Percentiles rank a stretch among this genome's conserved stretches.
Conservation (phyloP, 768 basidiomycete species). For the Podaxis carcinomalis region DNA sequence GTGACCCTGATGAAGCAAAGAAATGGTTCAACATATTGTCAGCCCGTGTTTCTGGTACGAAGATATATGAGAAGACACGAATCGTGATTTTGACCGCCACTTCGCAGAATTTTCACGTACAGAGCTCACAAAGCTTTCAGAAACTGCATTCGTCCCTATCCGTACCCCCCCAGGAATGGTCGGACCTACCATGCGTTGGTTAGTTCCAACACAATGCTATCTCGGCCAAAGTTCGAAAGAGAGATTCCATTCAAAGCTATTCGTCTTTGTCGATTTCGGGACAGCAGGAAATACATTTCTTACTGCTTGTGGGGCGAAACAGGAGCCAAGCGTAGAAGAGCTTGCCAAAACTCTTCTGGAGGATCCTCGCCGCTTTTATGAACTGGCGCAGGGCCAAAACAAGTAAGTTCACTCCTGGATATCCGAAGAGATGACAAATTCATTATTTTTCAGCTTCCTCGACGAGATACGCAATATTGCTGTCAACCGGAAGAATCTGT, state of each 20-base stretch:
- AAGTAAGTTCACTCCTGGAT: slow-evolving; percentile 40
- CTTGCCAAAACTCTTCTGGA: slow-evolving; percentile 65
- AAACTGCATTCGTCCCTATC: slow-evolving; percentile 64
- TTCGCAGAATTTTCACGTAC: slow-evolving; percentile 50
- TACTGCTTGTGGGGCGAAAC: slow-evolving; percentile 80
- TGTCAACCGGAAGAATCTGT: slow-evolving; percentile 62
- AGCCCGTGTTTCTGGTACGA: slow-evolving; percentile 37
- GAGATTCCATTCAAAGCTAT: slow-evolving; percentile 74
- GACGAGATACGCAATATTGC: slow-evolving; percentile 82
- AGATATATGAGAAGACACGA: not conserved
- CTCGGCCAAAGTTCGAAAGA: slow-evolving; percentile 49
- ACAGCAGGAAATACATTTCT: slow-evolving; percentile 78
- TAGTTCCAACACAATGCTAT: slow-evolving; percentile 67
- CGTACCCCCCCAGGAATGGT: slow-evolving; percentile 25
- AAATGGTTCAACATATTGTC: slow-evolving; percentile 70
- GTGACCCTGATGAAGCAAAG: slow-evolving; percentile 47
- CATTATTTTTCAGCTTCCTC: slow-evolving; percentile 54
- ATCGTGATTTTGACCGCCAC: not conserved
- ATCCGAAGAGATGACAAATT: not conserved
- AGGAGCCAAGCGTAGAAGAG: slow-evolving; percentile 84
- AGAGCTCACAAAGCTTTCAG: slow-evolving; percentile 56
- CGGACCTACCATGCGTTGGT: slow-evolving; percentile 33
- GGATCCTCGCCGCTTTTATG: slow-evolving; percentile 68
- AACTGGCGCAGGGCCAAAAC: slow-evolving; percentile 62
- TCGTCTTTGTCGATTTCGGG: slow-evolving; percentile 89